A percentile compares a stretch with the other conserved stretches of the same genome.
Evolutionary conservation across 2,329 filamentous ascomycete species (phyloP).

Genomic region (Plectosphaerella cucumerina): DNA sequence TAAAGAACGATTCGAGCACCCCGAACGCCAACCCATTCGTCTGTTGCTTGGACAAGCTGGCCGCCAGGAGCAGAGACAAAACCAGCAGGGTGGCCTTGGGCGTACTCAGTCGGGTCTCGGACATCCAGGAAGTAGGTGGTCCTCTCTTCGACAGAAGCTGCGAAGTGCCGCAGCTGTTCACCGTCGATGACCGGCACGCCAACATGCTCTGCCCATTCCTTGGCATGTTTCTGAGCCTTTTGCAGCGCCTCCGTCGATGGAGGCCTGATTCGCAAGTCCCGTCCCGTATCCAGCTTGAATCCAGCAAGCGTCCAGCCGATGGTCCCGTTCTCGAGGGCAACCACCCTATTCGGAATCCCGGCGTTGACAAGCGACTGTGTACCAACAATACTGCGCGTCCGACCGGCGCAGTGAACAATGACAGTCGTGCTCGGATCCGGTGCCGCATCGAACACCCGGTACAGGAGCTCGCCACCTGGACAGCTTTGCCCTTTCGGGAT

Average conservation of each 20-base stretch:
- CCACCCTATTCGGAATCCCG: conserved; percentile 19
- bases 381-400: conserved; percentile 25
- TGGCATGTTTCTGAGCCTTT: conserved; percentile 8
- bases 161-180: conserved; percentile 12
- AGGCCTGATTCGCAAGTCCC: conserved; percentile 11
- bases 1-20: conserved; percentile 22
- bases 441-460: conserved; percentile 22
- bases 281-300: conserved; percentile 17
- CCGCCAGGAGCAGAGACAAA: conserved; percentile 24
- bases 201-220: conserved; percentile 11
- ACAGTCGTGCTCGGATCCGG: conserved; percentile 19
- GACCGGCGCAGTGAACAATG: conserved; percentile 24
- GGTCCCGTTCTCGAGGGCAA: conserved; percentile 23
- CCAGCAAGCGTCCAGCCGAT: conserved; percentile 25
- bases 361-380: conserved; percentile 23
- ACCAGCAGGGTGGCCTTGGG: conserved; percentile 15
- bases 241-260: conserved; percentile 7
- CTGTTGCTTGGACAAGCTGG: conserved; percentile 24
- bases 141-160: conserved; percentile 8
- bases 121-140: conserved; percentile 23
- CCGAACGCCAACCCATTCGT: conserved; percentile 25
- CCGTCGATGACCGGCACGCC: conserved; percentile 7
- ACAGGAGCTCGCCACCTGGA: conserved; percentile 23
- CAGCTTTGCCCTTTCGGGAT: conserved; percentile 24
- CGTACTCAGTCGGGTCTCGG: conserved; percentile 22